These are phyloP conservation scores for Turnera subulata DNA, from an alignment of 345 rosid species.

Conservation along the genomic window DNA sequence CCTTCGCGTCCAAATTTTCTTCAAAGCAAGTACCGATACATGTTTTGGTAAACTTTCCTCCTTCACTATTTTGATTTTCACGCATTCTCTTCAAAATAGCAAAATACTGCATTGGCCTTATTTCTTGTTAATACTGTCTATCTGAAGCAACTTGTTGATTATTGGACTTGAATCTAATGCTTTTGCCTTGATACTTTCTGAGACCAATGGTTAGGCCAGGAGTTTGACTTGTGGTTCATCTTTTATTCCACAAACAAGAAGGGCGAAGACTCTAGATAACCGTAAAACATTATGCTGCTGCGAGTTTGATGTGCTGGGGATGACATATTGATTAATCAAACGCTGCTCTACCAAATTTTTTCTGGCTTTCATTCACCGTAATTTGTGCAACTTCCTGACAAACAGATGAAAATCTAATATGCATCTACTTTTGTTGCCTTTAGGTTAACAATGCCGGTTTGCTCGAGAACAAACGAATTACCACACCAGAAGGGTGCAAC, in stretches of 20 bases:
- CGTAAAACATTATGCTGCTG: too few relatives aligned
- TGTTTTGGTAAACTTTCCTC: conserved; percentile 53
- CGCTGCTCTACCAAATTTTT: too few relatives aligned
- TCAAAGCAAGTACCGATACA: conserved; percentile 68
- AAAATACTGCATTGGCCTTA: neutral
- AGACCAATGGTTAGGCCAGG: too few relatives aligned
- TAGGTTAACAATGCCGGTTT: conserved; percentile 89
- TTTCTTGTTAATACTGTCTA: neutral
- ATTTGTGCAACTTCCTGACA: neutral
- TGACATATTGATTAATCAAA: too few relatives aligned
- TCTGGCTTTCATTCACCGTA: neutral
- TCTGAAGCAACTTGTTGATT: neutral
- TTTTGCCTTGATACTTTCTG: too few relatives aligned
- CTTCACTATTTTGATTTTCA: neutral
- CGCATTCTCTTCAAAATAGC: neutral
- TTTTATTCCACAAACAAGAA: too few relatives aligned
- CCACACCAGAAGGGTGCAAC: conserved; percentile 71
- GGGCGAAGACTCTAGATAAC: too few relatives aligned
- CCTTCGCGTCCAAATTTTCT: conserved; percentile 72
- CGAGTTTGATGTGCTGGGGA: too few relatives aligned
- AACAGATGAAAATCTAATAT: conserved; percentile 11
- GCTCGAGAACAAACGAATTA: conserved; percentile 53
- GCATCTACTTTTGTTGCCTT: neutral
- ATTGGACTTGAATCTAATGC: too few relatives aligned
- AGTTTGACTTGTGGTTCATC: too few relatives aligned